Conservation (phyloP, 164 flowering plant species). For the Umbellularia californica region DNA sequence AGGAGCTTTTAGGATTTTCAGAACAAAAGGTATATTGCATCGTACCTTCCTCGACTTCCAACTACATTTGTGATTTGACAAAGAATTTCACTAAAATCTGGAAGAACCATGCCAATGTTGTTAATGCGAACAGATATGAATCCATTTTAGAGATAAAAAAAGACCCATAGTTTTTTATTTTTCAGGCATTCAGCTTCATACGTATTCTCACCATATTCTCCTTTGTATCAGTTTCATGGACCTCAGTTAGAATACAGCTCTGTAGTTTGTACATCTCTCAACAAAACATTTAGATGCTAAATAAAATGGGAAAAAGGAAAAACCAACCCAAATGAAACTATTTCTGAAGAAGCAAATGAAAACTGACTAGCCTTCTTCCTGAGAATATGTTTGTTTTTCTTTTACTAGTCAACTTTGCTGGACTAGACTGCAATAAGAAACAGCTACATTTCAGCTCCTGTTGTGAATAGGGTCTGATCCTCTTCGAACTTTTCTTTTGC, state of each 20-base stretch:
- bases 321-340: conserved; percentile 15
- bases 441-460: conserved; percentile 35
- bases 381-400: background rate
- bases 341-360: conserved; percentile 7
- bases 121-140: conserved; percentile 11
- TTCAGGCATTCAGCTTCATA: conserved; percentile 16
- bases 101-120: conserved; percentile 8
- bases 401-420: conserved; percentile 12
- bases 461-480: conserved; percentile 84
- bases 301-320: conserved; percentile 18
- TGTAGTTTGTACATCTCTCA: conserved; percentile 26
- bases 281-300: conserved; percentile 18
- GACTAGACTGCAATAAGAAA: background rate
- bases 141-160: conserved; percentile 12
- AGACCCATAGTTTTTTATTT: conserved; percentile 6
- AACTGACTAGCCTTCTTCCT: conserved; percentile 4
- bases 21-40: background rate
- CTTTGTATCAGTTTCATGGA: conserved; percentile 8
- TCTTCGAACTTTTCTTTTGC: conserved; percentile 52
- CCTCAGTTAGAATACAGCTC: conserved; percentile 22
- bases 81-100: conserved; percentile 15
- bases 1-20: background rate
- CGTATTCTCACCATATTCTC: conserved; percentile 11
- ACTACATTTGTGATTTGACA: background rate
- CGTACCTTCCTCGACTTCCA: background rate